Base-by-base conservation (phyloP, 2,329 filamentous ascomycete genomes). In the Monascus ruber region DNA sequence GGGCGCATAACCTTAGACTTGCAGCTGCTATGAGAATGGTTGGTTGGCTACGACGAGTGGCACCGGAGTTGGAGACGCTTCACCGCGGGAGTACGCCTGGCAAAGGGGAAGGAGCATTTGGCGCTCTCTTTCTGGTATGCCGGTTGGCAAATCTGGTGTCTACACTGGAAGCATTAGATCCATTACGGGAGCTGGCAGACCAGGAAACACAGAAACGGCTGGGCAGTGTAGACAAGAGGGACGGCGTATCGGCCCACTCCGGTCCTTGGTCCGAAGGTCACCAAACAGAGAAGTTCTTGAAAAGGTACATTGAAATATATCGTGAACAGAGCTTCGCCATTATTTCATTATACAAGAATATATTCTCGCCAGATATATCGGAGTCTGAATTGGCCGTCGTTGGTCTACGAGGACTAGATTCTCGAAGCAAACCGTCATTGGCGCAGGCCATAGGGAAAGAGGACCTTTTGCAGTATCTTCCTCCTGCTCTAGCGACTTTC, bases 251-350 rank as follows among this genome's bases (percentile, higher is more conserved):
- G 8, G 11, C 44, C 3, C 45, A 42, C 33, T 44, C 43, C 5
- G 50, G 45, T 26, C 44, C 52, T 2, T 65, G 61, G 62, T 58
- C 60, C 1, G 55, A 77, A 1, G 89, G 89, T 0, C 87, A 94
- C 54, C 91, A 96, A 59, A 95, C 88, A 1, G 91, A 96, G 60
- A 76, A 87, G 37, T 98, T 87, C 53, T 68, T 98, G 33, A 98
- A 96, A 62, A 77, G 88, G 35, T 98, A 94, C 62, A 85, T 98
- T 52, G 91, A 98, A 58, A 87, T 98, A 26, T 96, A 96, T 59
- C 83, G 91, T 38, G 91, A 98, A 63, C 91, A 98, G 62, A 94
- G 85, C 57, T 98, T 98, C 60, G 84, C 82, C 33, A 94, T 96
- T 43, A 79, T 96, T 26, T 94, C 86, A 42, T 86, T 96, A 73